A percentile compares a stretch with the other conserved stretches of the same genome.
phyloP scores from a whole-genome alignment of 2,329 filamentous ascomycete species.

The Mycogone perniciosa region DNA sequence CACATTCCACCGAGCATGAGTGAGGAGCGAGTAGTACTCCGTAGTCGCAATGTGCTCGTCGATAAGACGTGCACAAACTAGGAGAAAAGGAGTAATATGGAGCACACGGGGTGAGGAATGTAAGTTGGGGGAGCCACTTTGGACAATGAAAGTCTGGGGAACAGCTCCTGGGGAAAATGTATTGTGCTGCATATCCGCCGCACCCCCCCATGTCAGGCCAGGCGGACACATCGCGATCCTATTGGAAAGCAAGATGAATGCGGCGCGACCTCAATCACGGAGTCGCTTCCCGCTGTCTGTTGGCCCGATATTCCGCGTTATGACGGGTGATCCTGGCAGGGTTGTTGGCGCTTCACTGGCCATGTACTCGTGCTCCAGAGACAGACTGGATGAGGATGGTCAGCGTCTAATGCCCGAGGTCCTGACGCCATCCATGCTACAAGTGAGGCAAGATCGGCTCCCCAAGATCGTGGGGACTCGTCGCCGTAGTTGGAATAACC shows the following conservation, averaged over 20 bases:
- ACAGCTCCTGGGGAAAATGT: slow-evolving; percentile 3
- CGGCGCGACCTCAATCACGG: not conserved
- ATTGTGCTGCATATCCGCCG: slow-evolving; percentile 4
- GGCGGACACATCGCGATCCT: slow-evolving; percentile 6
- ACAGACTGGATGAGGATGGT: not conserved
- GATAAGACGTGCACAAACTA: not conserved
- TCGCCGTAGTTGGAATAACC: not conserved
- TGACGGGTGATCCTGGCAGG: too few relatives aligned
- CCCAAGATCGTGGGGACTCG: slow-evolving; percentile 2
- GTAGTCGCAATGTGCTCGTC: not conserved
- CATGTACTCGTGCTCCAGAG: too few relatives aligned
- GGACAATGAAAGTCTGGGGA: slow-evolving; percentile 7
- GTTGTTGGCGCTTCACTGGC: too few relatives aligned
- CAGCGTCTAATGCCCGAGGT: not conserved
- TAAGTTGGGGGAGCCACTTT: not conserved
- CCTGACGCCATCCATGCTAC: slow-evolving; percentile 6
- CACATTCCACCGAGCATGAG: slow-evolving; percentile 8
- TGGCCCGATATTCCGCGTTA: not conserved
- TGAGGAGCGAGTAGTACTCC: slow-evolving; percentile 3
- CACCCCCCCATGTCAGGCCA: not conserved
- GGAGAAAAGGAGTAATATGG: too few relatives aligned
- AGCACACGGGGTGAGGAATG: slow-evolving; percentile 3
- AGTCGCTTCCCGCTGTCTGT: not conserved
- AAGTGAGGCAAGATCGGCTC: slow-evolving; percentile 7
- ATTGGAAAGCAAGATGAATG: slow-evolving; percentile 3